phyloP scores from a whole-genome alignment of 2,329 filamentous ascomycete species.

The Alternaria sp. region DNA sequence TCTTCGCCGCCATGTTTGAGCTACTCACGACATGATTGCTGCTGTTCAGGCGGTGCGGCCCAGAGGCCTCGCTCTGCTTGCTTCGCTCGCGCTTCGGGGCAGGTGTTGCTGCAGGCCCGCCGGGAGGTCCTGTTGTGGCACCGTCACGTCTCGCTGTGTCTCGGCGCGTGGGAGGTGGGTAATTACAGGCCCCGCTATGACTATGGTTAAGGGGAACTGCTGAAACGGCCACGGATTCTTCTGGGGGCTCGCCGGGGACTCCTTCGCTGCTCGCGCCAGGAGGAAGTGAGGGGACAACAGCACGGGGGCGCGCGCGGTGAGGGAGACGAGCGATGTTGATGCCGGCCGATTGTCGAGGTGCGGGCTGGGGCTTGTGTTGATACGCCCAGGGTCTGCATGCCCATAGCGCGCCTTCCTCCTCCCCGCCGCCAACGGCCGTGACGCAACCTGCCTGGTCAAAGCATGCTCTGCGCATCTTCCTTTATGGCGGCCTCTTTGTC shows the following conservation, averaged over 20 bases:
- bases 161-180: conserved; percentile 35
- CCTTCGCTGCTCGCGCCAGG: conserved; percentile 4
- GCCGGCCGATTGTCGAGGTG: conserved; percentile 20
- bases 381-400: conserved; percentile 21
- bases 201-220: conserved; percentile 40
- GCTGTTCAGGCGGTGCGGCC: conserved; percentile 41
- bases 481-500: neutral
- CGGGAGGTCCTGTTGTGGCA: conserved; percentile 39
- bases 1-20: conserved; percentile 3
- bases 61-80: conserved; percentile 41
- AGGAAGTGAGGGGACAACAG: neutral
- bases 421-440: conserved; percentile 22
- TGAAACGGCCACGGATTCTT: conserved; percentile 13
- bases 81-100: conserved; percentile 24
- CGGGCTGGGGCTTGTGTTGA: conserved; percentile 24
- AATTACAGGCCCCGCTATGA: conserved; percentile 40
- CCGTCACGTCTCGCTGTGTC: conserved; percentile 32
- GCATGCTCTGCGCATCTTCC: neutral
- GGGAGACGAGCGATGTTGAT: conserved; percentile 12
- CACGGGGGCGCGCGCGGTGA: neutral
- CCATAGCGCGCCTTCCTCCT: conserved; percentile 32
- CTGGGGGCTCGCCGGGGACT: conserved; percentile 1
- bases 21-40: conserved; percentile 50
- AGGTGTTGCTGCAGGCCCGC: conserved; percentile 31
- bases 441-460: conserved; percentile 11